Evolutionary conservation across 1,284 basidiomycete genomes (phyloP), one percentile per base, ranked within the genome.

Genomic region (Sparassis latifolia): DNA sequence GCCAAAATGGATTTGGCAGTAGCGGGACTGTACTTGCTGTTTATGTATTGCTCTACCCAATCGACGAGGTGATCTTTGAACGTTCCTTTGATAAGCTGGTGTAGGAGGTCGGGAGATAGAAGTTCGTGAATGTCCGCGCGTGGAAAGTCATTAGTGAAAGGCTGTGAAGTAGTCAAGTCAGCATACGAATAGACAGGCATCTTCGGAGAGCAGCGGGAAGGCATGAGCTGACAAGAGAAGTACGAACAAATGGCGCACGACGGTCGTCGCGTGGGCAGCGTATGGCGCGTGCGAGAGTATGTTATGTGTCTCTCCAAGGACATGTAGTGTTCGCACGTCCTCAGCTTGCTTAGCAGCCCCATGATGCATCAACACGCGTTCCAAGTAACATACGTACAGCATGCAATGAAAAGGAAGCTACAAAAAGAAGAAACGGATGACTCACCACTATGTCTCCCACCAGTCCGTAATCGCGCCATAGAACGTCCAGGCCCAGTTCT

Each of bases 41-140:
- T 10, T 4, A 53, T 3, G 31, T 50, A 53, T 6, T 41, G 32
- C 7, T 50, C 53, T 0, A 55, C 49, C 57, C 55, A 58, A 2
- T 48, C 39, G 1, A 63, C 51, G 1, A 66, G 47, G 43, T 66
- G 56, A 30, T 54, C 57, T 29, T 58, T 55, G 42, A 59, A 54
- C 1, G 49, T 38, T 12, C 52, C 52, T 40, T 53, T 53, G 47
- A 54, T 54, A n/a, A 54, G 5, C 38, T 54, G 52, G 41, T 54
- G 49, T 6, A 54, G 45, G 7, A 54, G 31, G 30, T 54, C 50
- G 31, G 39, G 41, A 4, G 52, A 38, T 10, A 54, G 9, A 7
- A 37, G 12, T 12, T 37, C 7, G 35, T 37, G 35, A 7, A 37
- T 37, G 12, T 37, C 35, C 35, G 52, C 52, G 33, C 45, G 45